Conservation (phyloP, 805 yeast genomes). For the Candida orba region DNA sequence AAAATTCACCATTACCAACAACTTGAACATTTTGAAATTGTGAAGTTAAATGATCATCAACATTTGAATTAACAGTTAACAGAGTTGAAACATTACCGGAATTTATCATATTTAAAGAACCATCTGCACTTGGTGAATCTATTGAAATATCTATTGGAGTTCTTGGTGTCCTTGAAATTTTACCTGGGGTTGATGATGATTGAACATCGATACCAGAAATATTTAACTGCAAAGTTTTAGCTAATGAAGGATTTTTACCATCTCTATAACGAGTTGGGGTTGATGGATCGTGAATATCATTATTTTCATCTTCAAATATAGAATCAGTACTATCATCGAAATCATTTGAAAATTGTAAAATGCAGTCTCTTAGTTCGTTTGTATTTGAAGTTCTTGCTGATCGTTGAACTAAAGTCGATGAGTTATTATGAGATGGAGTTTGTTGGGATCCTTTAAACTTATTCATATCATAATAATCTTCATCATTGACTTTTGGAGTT, state of each 20-base stretch:
- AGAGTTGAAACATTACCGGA: conserved; percentile 14
- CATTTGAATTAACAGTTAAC: conserved; percentile 17
- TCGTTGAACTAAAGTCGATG: conserved; percentile 13
- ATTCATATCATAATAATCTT: conserved; percentile 12
- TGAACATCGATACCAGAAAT: background rate
- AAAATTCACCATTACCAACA: conserved; percentile 84
- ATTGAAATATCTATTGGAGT: conserved; percentile 21
- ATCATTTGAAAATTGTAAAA: conserved; percentile 32
- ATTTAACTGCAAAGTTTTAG: conserved; percentile 13
- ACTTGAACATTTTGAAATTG: conserved; percentile 56
- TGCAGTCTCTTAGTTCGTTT: conserved; percentile 33
- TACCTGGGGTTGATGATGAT: conserved; percentile 16
- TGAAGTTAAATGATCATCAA: conserved; percentile 38
- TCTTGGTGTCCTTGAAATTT: conserved; percentile 24
- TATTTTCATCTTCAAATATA: conserved; percentile 18
- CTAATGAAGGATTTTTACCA: conserved; percentile 12
- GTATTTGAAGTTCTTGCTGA: conserved; percentile 29
- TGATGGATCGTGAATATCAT: conserved; percentile 29
- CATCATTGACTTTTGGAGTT: conserved; percentile 16
- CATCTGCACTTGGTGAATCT: conserved; percentile 14
- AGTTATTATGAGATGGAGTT: conserved; percentile 15
- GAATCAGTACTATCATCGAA: conserved; percentile 31
- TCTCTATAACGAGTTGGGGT: conserved; percentile 35
- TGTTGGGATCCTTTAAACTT: conserved; percentile 5
- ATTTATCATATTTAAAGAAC: conserved; percentile 18